Evolutionary conservation across 495 filamentous ascomycete genomes (phyloP).

Genomic region (Neurospora cerealis): DNA sequence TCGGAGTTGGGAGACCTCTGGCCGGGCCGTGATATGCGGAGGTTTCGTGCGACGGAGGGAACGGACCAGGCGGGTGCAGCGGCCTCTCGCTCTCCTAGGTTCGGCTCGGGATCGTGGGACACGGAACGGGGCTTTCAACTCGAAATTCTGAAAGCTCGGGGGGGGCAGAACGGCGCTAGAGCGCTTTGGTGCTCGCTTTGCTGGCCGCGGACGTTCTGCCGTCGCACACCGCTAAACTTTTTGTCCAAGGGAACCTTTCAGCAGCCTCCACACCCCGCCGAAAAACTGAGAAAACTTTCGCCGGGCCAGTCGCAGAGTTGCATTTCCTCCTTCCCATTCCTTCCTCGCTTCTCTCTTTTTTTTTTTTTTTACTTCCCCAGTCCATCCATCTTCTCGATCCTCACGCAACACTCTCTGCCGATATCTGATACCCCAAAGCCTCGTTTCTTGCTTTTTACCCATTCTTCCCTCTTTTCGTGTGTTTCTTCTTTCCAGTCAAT

Average conservation of each 20-base stretch:
- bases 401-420: neutral
- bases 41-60: neutral
- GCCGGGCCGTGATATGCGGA: neutral
- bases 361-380: conserved; percentile 14
- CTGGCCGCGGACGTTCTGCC: conserved; percentile 9
- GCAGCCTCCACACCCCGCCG: neutral
- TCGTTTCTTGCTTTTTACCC: neutral
- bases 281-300: conserved; percentile 2
- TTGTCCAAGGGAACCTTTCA: neutral
- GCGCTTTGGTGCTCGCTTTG: conserved; percentile 4
- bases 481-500: neutral
- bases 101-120: neutral
- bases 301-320: neutral
- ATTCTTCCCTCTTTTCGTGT: neutral
- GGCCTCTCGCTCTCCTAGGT: neutral
- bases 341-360: conserved; percentile 6
- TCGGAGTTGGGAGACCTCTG: neutral
- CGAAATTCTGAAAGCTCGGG: conserved; percentile 20
- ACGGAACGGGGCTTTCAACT: conserved; percentile 1
- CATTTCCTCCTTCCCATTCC: neutral
- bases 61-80: neutral
- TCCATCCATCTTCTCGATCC: neutral
- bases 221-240: conserved; percentile 15
- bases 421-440: neutral
- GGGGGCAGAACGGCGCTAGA: conserved; percentile 4